Evolutionary conservation across 352 stramenopile genomes (phyloP), one percentile per base, ranked within the genome.

Genomic region (Phytophthora tentaculata): DNA sequence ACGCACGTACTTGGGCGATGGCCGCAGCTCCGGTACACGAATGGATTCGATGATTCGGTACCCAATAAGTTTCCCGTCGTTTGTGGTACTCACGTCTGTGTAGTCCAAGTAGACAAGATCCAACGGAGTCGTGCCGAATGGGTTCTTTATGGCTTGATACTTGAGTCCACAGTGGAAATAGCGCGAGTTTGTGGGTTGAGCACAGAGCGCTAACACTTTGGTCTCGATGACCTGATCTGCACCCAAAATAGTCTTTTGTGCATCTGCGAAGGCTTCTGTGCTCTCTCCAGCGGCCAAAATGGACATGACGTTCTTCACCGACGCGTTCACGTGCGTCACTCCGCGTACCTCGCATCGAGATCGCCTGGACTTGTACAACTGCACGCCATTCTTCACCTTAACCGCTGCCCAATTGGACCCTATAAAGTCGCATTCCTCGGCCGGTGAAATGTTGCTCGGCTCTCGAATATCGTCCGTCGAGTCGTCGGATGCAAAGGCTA

Each of bases 121-220:
- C 12, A 95, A 59, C 4, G 80, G 72, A 3, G 68, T 70, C 19
- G 82, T 61, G 6, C 82, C 85, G 53, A 94, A 94, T 44, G 85
- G 85, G 65, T 94, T 92, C 74, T 92, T 92, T 7, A 95, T 81
- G 17, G 83, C 87, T 56, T 90, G 64, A 63, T 92, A 93, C 69
- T 95, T 95, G 57, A 95, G 81, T 7, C 82, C 87, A 60, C 85
- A 94, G 56, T 95, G 87, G 69, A 92, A 95, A 61, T 86, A 91
- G 17, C 72, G 68, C 17, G 81, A 91, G 26, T 73, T 73, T 10
- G 80, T 83, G 14, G 79, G 72, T 19, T 83, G 71, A 16, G 86
- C 86, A 35, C 85, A 94, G 2, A 78, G 85, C 13, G 84, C 77
- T 19, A 95, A 67, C 54, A 94, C 81, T 7, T 81, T 79, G 0